A percentile compares a stretch with the other conserved stretches of the same genome.
phyloP scores from a whole-genome alignment of 441 rosid species.

The Gossypium schwendimanii region DNA sequence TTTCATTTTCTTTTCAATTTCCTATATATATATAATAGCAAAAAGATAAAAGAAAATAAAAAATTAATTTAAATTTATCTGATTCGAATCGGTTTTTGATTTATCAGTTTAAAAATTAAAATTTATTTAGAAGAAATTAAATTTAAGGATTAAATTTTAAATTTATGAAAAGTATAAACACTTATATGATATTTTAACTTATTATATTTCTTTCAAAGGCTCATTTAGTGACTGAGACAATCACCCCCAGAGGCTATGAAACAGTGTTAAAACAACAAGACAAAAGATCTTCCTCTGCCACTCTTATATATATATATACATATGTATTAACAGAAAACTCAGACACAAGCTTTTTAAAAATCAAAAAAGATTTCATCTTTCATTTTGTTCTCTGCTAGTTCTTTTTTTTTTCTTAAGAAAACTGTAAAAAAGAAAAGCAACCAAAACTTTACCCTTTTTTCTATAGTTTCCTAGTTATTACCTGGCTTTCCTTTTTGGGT shows the following conservation, averaged over 20 bases:
- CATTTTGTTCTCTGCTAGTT: background rate
- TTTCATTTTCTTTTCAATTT: background rate
- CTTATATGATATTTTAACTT: too few species aligned
- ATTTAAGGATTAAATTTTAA: background rate
- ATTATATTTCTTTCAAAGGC: background rate
- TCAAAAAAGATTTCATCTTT: background rate
- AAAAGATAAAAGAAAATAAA: too few species aligned
- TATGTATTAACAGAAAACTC: background rate
- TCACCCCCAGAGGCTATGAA: background rate
- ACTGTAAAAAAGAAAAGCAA: background rate
- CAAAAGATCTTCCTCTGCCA: constrained; percentile 5
- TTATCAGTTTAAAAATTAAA: too few species aligned
- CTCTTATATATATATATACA: background rate
- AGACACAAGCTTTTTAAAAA: background rate
- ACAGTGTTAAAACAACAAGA: background rate
- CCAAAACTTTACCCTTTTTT: background rate
- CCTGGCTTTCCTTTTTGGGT: background rate
- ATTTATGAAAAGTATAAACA: too few species aligned
- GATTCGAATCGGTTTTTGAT: too few species aligned
- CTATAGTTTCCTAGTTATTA: constrained; percentile 2
- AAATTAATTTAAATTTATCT: too few species aligned
- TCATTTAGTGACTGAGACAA: constrained; percentile 1
- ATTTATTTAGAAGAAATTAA: background rate
- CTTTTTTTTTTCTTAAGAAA: constrained; percentile 6
- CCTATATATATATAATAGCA: too few species aligned